Conservation (phyloP, 495 filamentous ascomycete species). For the Hypoxylon perforatum region DNA sequence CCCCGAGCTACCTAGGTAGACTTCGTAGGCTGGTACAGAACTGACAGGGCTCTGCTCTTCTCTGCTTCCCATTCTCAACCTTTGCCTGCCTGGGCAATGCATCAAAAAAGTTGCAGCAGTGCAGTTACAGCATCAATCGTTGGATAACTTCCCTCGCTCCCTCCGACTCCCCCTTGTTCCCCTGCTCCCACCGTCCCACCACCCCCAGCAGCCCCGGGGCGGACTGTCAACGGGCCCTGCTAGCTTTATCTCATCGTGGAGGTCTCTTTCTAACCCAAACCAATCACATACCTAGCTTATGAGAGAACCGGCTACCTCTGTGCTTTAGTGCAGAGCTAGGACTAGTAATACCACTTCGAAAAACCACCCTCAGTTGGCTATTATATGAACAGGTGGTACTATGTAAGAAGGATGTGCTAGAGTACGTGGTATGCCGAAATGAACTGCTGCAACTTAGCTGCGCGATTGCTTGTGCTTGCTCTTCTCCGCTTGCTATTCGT, state of each 20-base stretch:
- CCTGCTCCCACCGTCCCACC: constrained; percentile 30
- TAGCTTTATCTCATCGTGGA: constrained; percentile 45
- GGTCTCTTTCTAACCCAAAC: constrained; percentile 22
- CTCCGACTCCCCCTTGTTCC: constrained; percentile 5
- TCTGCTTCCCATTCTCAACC: neutral
- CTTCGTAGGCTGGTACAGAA: too few species aligned
- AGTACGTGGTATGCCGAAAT: constrained; percentile 4
- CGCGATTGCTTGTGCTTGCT: constrained; percentile 20
- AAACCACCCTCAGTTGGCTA: constrained; percentile 24
- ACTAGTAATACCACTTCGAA: constrained; percentile 39
- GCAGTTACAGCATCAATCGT: constrained; percentile 15
- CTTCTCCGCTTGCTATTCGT: constrained; percentile 18
- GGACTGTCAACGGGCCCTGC: constrained; percentile 23
- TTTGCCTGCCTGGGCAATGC: neutral
- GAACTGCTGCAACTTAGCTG: constrained; percentile 1
- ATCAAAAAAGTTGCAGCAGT: neutral
- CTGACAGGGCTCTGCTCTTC: too few species aligned
- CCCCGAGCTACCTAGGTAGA: too few species aligned
- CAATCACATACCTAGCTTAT: constrained; percentile 36
- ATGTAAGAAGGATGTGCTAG: constrained; percentile 8
- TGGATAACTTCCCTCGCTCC: constrained; percentile 13
- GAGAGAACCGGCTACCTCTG: constrained; percentile 30
- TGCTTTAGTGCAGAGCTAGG: constrained; percentile 41
- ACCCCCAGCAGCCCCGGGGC: constrained; percentile 2
- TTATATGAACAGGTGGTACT: neutral